phyloP scores from a whole-genome alignment of 495 filamentous ascomycete species.

The Aspergillus ostianus region DNA sequence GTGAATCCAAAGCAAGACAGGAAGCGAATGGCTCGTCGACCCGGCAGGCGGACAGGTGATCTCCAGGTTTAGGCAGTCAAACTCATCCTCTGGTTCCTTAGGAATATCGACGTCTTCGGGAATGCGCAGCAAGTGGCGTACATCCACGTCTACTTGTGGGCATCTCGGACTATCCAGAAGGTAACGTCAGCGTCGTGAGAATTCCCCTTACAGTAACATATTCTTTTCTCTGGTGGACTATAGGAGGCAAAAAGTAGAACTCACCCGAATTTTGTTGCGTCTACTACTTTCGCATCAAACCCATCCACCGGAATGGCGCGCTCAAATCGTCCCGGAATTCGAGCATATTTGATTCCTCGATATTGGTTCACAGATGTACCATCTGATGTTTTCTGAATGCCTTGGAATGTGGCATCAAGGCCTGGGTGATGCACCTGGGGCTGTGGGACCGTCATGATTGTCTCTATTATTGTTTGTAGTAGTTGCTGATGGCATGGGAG shows the following conservation, averaged over 20 bases:
- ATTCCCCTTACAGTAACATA: not conserved
- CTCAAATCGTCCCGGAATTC: conserved; percentile 37
- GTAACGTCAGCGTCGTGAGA: not conserved
- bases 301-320: conserved; percentile 24
- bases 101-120: conserved; percentile 34
- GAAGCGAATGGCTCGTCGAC: conserved; percentile 17
- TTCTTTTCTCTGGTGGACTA: too few species aligned
- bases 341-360: conserved; percentile 38
- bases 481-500: not conserved
- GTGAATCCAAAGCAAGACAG: conserved; percentile 46
- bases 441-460: conserved; percentile 20
- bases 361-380: conserved; percentile 29
- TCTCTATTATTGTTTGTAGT: too few species aligned
- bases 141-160: conserved; percentile 37
- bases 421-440: conserved; percentile 24
- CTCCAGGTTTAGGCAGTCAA: conserved; percentile 45
- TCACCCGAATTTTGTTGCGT: conserved; percentile 38
- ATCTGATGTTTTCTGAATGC: conserved; percentile 18
- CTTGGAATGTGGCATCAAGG: conserved; percentile 36
- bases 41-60: conserved; percentile 34
- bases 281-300: conserved; percentile 28
- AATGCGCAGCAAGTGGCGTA: conserved; percentile 38
- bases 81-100: conserved; percentile 39
- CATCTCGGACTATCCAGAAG: conserved; percentile 31
- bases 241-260: not conserved